phyloP scores from a whole-genome alignment of 495 filamentous ascomycete species.

The Xylaria intraflava region DNA sequence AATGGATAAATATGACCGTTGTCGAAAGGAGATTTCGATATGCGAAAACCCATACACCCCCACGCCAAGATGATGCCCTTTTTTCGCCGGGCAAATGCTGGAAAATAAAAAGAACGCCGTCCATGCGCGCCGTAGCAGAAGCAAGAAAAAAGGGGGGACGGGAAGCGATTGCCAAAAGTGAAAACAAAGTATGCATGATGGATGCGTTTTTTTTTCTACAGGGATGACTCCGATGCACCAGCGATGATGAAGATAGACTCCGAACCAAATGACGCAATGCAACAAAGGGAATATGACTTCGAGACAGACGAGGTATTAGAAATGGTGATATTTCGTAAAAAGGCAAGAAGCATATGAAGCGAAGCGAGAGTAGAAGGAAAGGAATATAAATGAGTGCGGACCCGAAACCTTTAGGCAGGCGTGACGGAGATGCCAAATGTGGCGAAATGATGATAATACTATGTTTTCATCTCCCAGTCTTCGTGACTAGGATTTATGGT shows the following conservation, averaged over 20 bases:
- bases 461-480: not conserved
- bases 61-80: not conserved
- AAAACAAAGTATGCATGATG: not conserved
- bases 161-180: not conserved
- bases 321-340: not conserved
- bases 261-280: not conserved
- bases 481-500: not conserved
- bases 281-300: not conserved
- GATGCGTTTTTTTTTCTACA: not conserved
- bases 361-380: not conserved
- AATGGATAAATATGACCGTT: too few relatives aligned
- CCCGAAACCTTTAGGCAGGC: not conserved
- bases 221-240: not conserved
- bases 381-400: not conserved
- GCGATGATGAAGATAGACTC: not conserved
- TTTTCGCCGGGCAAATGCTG: not conserved
- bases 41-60: not conserved
- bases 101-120: not conserved
- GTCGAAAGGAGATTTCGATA: too few relatives aligned
- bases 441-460: not conserved
- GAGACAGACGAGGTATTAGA: not conserved
- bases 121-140: not conserved
- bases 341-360: not conserved
- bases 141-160: not conserved
- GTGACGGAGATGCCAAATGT: not conserved